Evolutionary conservation across 208 protist species (phyloP).

Genomic region (Cochliopodium minus): DNA sequence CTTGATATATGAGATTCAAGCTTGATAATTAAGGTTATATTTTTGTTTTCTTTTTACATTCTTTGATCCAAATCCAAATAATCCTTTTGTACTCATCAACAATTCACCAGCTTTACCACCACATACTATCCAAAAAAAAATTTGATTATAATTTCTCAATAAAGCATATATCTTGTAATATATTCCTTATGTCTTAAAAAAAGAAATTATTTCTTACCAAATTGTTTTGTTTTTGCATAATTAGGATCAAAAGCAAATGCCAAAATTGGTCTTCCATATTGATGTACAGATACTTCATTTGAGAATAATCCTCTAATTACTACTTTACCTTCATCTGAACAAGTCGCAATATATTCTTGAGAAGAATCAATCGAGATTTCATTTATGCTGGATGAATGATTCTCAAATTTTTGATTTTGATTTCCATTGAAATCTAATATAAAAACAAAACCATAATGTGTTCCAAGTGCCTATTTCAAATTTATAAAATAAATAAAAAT

Average conservation of each 20-base stretch:
- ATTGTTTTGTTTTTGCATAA: conserved; percentile 30
- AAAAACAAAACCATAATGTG: conserved; percentile 34
- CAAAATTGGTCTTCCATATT: conserved; percentile 30
- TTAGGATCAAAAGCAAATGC: conserved; percentile 42
- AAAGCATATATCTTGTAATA: too few species aligned
- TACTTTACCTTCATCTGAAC: conserved; percentile 42
- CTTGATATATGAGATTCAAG: too few species aligned
- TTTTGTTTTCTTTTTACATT: too few species aligned
- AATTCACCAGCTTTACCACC: conserved; percentile 46
- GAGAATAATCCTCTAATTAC: conserved; percentile 2
- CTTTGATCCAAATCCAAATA: too few species aligned
- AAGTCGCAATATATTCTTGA: conserved; percentile 50
- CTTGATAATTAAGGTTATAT: too few species aligned
- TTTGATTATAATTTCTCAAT: too few species aligned
- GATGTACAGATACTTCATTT: not conserved
- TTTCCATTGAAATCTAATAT: conserved; percentile 50
- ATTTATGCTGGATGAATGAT: conserved; percentile 34
- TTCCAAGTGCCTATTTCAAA: conserved; percentile 30
- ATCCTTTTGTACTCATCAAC: conserved; percentile 36
- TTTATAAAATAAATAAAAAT: not conserved
- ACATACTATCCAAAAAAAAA: conserved; percentile 27
- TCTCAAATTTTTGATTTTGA: conserved; percentile 30
- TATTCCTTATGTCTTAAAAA: too few species aligned
- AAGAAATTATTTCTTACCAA: too few species aligned
- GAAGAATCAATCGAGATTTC: conserved; percentile 38